phyloP scores from a whole-genome alignment of 2,329 filamentous ascomycete genomes.

The Colletotrichum paranaense region DNA sequence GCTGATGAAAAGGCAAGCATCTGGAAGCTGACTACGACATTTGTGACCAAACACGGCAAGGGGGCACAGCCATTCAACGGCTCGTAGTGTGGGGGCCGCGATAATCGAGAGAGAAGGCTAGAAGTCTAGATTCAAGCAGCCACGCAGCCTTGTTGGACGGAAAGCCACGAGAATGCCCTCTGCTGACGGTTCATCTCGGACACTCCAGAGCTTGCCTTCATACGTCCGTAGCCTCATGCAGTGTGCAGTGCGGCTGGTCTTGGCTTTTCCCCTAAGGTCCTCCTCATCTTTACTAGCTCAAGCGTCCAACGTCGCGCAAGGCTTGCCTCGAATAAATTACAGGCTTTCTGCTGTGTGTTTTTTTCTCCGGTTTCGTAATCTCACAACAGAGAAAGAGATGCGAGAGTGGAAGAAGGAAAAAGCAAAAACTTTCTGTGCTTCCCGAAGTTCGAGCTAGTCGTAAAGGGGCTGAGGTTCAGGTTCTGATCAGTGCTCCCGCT shows the following conservation, averaged over 20 bases:
- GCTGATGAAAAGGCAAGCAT: neutral
- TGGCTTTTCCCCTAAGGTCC: neutral
- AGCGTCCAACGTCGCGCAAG: conserved; percentile 6
- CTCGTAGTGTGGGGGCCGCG: neutral
- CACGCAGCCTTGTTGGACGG: neutral
- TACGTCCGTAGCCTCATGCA: neutral
- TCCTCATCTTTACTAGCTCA: neutral
- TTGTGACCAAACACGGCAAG: neutral
- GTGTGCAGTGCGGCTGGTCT: neutral
- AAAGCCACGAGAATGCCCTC: no score
- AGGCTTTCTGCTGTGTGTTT: neutral
- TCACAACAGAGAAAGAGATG: neutral
- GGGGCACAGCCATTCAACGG: neutral
- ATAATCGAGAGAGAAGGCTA: neutral
- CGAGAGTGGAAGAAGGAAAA: neutral
- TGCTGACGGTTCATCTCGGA: neutral
- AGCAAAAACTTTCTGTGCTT: neutral
- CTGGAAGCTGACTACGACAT: neutral
- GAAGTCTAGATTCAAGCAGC: neutral
- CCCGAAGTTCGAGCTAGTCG: neutral
- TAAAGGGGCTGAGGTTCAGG: neutral
- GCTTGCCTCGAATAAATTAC: conserved; percentile 20
- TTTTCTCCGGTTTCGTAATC: neutral
- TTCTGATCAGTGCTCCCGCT: conserved; percentile 17
- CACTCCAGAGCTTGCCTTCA: neutral